These are phyloP conservation scores for Drosera capensis DNA, from an alignment of 148 eudicot genomes.

Conservation along the genomic window DNA sequence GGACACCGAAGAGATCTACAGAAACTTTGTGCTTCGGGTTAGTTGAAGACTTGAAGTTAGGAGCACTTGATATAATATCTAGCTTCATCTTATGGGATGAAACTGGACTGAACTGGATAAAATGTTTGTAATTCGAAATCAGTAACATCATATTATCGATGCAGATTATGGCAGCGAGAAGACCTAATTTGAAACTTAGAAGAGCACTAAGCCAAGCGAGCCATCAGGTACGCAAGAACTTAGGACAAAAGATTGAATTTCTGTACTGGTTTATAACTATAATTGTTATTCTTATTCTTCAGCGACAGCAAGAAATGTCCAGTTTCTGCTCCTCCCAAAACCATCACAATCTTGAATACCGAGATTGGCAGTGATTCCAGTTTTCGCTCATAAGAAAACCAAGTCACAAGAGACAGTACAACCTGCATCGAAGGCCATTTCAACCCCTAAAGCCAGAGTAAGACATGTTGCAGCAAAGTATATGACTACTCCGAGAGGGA, in stretches of 20 bases:
- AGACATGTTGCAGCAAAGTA: slow-evolving; percentile 90
- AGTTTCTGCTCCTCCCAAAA: slow-evolving; percentile 73
- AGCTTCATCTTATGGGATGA: too few relatives aligned
- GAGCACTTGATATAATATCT: too few relatives aligned
- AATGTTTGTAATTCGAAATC: too few relatives aligned
- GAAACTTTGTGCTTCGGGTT: slow-evolving; percentile 79
- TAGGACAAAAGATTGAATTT: too few relatives aligned
- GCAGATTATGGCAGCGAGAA: slow-evolving; percentile 95
- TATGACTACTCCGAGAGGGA: slow-evolving; percentile 73
- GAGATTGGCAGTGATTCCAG: slow-evolving; percentile 39
- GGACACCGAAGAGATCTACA: slow-evolving; percentile 56
- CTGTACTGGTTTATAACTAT: too few relatives aligned
- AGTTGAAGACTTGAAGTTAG: too few relatives aligned
- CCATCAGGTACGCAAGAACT: too few relatives aligned
- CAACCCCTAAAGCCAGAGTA: slow-evolving; percentile 43
- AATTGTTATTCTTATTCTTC: not conserved
- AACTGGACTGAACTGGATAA: too few relatives aligned
- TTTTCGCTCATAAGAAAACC: slow-evolving; percentile 37
- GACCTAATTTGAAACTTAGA: slow-evolving; percentile 61
- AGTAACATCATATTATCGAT: not conserved
- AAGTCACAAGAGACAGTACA: slow-evolving; percentile 14
- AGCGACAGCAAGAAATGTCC: slow-evolving; percentile 54
- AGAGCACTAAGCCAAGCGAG: slow-evolving; percentile 36
- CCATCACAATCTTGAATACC: slow-evolving; percentile 53
- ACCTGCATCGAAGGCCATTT: slow-evolving; percentile 18